Conservation (phyloP, 306 rosid genomes). For the Fagus sylvatica region DNA sequence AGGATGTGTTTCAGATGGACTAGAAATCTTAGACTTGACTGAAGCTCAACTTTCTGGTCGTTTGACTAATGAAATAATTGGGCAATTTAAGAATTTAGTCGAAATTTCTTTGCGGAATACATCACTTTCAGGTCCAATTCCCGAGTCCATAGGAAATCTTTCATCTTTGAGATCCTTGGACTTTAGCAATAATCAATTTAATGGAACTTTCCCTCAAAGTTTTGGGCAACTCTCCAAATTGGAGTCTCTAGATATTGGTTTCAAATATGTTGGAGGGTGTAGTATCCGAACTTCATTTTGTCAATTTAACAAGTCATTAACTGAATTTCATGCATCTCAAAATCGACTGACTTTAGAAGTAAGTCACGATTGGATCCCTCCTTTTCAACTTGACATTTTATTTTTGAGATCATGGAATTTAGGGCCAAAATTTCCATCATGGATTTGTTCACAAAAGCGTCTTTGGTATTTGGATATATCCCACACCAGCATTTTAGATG, state of each 20-base stretch:
- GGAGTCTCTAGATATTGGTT: background rate
- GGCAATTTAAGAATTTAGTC: background rate
- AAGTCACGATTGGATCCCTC: conserved; percentile 14
- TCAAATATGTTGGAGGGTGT: background rate
- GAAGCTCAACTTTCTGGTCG: background rate
- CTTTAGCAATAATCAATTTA: background rate
- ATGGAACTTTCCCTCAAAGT: background rate
- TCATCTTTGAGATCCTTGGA: background rate
- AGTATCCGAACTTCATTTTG: conserved; percentile 17
- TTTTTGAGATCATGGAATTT: background rate
- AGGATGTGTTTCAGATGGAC: too few species aligned
- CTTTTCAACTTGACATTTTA: background rate
- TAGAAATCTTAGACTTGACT: conserved; percentile 6
- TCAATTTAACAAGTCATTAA: background rate
- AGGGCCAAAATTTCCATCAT: conserved; percentile 27
- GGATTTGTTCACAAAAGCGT: conserved; percentile 17
- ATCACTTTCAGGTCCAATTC: background rate
- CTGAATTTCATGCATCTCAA: rapidly evolving
- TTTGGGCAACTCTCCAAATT: background rate
- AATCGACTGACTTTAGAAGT: conserved; percentile 12
- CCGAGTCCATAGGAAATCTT: background rate
- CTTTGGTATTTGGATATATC: background rate
- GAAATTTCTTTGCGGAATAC: background rate
- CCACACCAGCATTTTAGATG: background rate
- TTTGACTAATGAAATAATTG: background rate